Base-by-base conservation (phyloP, 1,284 basidiomycete genomes). In the Ceratobasidium sp. region DNA sequence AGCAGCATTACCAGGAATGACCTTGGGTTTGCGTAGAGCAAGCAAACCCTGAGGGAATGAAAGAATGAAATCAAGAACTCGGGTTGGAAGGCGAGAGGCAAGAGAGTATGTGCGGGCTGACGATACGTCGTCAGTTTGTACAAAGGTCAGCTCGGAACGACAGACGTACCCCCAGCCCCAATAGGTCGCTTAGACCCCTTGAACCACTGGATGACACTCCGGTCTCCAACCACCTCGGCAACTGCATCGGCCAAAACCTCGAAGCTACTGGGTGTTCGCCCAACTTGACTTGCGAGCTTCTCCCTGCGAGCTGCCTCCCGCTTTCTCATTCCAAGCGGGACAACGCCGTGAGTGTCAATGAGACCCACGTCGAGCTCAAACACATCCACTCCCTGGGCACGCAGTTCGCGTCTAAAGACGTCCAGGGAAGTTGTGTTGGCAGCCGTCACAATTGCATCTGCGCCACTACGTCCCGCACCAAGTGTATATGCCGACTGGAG, bases 381-480 rank as follows among this genome's bases (percentile, higher is more conserved):
- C 57, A 57, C 73, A 34, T 57, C 67, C 16, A 55, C 69, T 26
- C 73, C 67, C 80, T 82, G 1, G 36, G 41, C 21, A 45, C 46
- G 71, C 84, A 92, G 84, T 80, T 93, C 91, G 28, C 91, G 82
- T 16, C 91, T 85, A 46, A 93, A 84, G 21, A 93, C 85, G 75
- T 93, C 89, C 14, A 87, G 87, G 23, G 89, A 81, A 10, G 89
- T 92, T 58, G 87, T 86, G 10, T 88, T 88, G 23, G 89, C 88
- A 73, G 86, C 88, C 88, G 92, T 92, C 5, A 89, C 87, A 78
- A 86, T 88, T 62, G 86, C 86, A 30, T 85, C 85, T 1, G 84
- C 81, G 87, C 85, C 76, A 89, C 88, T 61, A 86, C 86, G 26
- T 88, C 88, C 0, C 90, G 89, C 9, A 92, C 80, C 78, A 90